A percentile compares a stretch with the other conserved stretches of the same genome.
Conservation (phyloP, 129 eudicot species). For the Flaveria sonorensis region DNA sequence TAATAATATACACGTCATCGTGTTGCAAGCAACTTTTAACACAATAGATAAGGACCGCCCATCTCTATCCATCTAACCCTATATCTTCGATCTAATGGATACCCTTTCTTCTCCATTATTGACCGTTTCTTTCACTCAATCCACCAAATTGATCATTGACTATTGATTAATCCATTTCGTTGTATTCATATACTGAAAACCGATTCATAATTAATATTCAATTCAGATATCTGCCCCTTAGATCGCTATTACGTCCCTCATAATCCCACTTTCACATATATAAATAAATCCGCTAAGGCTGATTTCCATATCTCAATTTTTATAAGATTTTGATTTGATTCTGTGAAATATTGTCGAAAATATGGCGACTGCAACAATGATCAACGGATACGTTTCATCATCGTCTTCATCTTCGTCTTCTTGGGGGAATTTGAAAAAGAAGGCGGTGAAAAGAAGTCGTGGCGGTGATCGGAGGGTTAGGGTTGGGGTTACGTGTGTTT, state of each 20-base stretch:
- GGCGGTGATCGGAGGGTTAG: constrained; percentile 17
- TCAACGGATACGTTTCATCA: constrained; percentile 37
- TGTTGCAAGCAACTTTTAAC: neutral
- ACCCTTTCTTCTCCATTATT: constrained; percentile 20
- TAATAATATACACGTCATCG: constrained; percentile 33
- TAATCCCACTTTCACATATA: neutral
- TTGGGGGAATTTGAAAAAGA: constrained; percentile 30
- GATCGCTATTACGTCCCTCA: constrained; percentile 21
- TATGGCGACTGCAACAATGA: constrained; percentile 45
- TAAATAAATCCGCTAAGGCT: constrained; percentile 12
- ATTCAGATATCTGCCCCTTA: constrained; percentile 22
- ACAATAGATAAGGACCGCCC: constrained; percentile 41
- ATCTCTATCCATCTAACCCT: constrained; percentile 4
- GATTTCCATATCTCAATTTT: neutral
- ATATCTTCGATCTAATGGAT: constrained; percentile 25
- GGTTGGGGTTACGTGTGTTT: constrained; percentile 49
- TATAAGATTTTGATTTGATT: neutral
- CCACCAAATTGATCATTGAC: constrained; percentile 16
- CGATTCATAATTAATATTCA: constrained; percentile 23
- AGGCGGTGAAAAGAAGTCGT: neutral
- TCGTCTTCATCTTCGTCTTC: constrained; percentile 36
- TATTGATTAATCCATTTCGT: constrained; percentile 22
- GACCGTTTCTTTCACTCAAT: constrained; percentile 28
- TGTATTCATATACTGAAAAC: constrained; percentile 24
- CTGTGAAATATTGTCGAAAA: neutral